A percentile compares a stretch with the other conserved stretches of the same genome.
Conservation (phyloP, 371 early-diverging fungal species). For the Hamiltosporidium tvaerminnensis region DNA sequence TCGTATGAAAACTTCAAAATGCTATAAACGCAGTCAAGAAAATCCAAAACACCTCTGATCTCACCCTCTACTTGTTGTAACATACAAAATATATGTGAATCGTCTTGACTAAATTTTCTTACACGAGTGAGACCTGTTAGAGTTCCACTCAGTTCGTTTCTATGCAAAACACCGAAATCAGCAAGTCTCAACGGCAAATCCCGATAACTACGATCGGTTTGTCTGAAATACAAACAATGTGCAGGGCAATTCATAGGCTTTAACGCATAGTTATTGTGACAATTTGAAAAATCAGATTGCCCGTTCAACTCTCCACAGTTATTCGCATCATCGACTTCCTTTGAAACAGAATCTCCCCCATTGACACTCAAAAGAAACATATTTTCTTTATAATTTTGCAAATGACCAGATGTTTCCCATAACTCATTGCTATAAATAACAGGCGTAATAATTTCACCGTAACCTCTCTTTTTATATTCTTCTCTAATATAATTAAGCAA, state of each 20-base stretch:
- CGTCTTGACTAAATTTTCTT: constrained; percentile 97
- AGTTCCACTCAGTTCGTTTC: constrained; percentile 90
- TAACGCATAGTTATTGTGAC: constrained; percentile 58
- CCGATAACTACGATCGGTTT: constrained; percentile 73
- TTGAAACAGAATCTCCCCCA: constrained; percentile 56
- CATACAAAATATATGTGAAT: constrained; percentile 93
- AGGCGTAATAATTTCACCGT: constrained; percentile 84
- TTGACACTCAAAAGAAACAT: constrained; percentile 82
- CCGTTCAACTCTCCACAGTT: not conserved
- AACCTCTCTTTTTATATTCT: constrained; percentile 71
- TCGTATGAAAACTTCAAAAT: constrained; percentile 63
- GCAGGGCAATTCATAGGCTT: constrained; percentile 99
- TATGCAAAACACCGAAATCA: constrained; percentile 93
- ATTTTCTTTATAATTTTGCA: constrained; percentile 89
- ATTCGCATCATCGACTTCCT: constrained; percentile 17
- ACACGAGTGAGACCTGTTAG: constrained; percentile 89
- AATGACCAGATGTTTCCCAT: constrained; percentile 95
- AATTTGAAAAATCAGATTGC: not conserved
- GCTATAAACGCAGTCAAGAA: constrained; percentile 70
- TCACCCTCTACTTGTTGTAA: constrained; percentile 64
- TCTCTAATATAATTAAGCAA: constrained; percentile 73
- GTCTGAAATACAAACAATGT: constrained; percentile 87
- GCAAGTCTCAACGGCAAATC: constrained; percentile 90
- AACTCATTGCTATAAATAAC: constrained; percentile 79
- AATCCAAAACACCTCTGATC: constrained; percentile 64